Conservation (phyloP, 73 alveolate genomes). For the Paramecium primaurelia region DNA sequence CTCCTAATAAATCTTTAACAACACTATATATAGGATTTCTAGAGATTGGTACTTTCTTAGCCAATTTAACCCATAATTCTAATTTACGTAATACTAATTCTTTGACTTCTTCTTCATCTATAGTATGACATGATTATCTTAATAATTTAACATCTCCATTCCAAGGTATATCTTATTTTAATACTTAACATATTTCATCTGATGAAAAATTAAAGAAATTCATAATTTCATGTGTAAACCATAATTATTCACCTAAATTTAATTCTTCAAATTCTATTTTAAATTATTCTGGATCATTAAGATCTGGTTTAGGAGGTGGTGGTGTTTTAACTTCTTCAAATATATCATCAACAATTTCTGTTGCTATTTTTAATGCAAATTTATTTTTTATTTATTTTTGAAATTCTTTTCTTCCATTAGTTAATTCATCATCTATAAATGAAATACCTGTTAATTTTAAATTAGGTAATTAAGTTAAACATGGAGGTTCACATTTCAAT, state of each 20-base stretch:
- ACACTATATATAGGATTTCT: slow-evolving; percentile 63
- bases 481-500: slow-evolving; percentile 76
- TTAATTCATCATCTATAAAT: slow-evolving; percentile 63
- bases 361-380: slow-evolving; percentile 20
- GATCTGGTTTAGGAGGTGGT: slow-evolving; percentile 74
- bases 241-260: slow-evolving; percentile 66
- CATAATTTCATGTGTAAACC: slow-evolving; percentile 60
- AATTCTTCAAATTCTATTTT: slow-evolving; percentile 67
- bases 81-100: slow-evolving; percentile 61
- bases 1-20: slow-evolving; percentile 57
- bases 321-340: slow-evolving; percentile 73
- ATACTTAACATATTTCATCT: slow-evolving; percentile 8
- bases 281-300: slow-evolving; percentile 68
- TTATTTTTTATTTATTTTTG: slow-evolving; percentile 13
- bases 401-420: slow-evolving; percentile 59
- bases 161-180: slow-evolving; percentile 62
- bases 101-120: slow-evolving; percentile 64
- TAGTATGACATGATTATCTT: slow-evolving; percentile 51
- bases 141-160: slow-evolving; percentile 71
- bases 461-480: slow-evolving; percentile 62
- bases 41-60: slow-evolving; percentile 68
- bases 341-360: slow-evolving; percentile 68
- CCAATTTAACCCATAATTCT: slow-evolving; percentile 57
- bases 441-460: slow-evolving; percentile 76
- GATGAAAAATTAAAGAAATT: slow-evolving; percentile 36